phyloP scores from a whole-genome alignment of 2,329 filamentous ascomycete species.

The Rugonectria rugulosa region DNA sequence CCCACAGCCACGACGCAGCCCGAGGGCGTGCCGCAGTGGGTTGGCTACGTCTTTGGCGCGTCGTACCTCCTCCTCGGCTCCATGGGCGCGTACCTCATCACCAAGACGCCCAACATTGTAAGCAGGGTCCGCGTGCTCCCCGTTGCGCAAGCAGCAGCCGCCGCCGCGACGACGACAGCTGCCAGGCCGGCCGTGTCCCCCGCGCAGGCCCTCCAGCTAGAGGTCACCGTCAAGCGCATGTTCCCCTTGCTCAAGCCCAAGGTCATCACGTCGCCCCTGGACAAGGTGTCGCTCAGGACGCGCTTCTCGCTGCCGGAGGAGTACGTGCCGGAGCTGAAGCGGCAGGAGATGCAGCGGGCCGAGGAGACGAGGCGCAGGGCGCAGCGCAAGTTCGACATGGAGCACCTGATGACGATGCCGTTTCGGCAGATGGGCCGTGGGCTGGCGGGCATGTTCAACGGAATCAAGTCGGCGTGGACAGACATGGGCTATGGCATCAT shows the following conservation, averaged over 20 bases:
- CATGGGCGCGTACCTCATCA: constrained; percentile 67
- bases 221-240: constrained; percentile 60
- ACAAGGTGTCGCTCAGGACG: constrained; percentile 45
- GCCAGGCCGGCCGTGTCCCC: constrained; percentile 20
- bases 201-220: constrained; percentile 52
- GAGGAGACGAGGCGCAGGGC: constrained; percentile 49
- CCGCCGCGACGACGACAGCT: constrained; percentile 29
- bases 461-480: constrained; percentile 59
- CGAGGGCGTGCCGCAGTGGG: constrained; percentile 61
- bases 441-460: constrained; percentile 51
- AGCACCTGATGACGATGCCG: constrained; percentile 64
- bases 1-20: constrained; percentile 48
- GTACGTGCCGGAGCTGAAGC: constrained; percentile 46
- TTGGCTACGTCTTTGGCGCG: constrained; percentile 63
- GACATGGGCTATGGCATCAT: constrained; percentile 65
- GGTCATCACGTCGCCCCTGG: constrained; percentile 47
- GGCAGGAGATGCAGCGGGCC: constrained; percentile 41
- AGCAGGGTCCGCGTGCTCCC: constrained; percentile 64
- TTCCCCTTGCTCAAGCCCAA: constrained; percentile 57
- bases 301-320: constrained; percentile 49
- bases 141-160: constrained; percentile 27
- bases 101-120: constrained; percentile 66
- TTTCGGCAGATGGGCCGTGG: constrained; percentile 59
- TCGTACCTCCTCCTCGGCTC: constrained; percentile 66
- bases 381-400: constrained; percentile 59